Base-by-base conservation (phyloP, 495 filamentous ascomycete species). In the Talaromyces wortmannii region DNA sequence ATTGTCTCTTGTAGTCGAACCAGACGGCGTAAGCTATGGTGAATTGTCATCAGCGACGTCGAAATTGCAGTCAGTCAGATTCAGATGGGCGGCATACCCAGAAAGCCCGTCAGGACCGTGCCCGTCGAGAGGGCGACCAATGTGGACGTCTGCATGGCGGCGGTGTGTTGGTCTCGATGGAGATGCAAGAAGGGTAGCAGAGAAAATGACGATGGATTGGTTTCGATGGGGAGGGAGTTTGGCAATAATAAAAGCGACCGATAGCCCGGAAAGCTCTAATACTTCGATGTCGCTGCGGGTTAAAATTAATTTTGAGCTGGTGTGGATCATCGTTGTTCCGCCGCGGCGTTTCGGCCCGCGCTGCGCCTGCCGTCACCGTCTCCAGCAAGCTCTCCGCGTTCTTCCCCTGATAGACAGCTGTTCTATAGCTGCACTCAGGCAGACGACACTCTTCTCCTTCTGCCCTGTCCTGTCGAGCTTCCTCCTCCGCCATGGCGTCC, bases 1-100 rank as follows among this genome's bases (percentile, higher is more conserved):
- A 86, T 61, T 94, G 89, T 61, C 94, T 84, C 69, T 87, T 86
- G 76, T 97, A 85, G 76, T 98, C 94, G 65, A 98, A 98, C 78
- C 96, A 98, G 55, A 90, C 72, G 54, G 90, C 95, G 66, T 97
- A 86, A 64, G 80, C 82, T 83, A 44, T 17, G 40, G 40, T 13
- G 13, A 43, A 55, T 7, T 16, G 31, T 31, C n/a, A 46, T 55
- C 16, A 59, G 60, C 43, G 15, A 31, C 47, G 43, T 0, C 29
- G 11, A 57, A 60, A 60, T 55, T 50, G 52, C 54, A 44, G 44
- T 55, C 30, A 40, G 43, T 43, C 30, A 46, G 45, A 5, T 43
- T 18, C 45, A 33, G 15, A 18, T 7, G 4, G 33, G 6, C 42
- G 54, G 61, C 80, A 62, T 80, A 92, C 88, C 88, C 55, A 96